These are phyloP conservation scores for Aegilops umbellulata DNA, from an alignment of 176 grass and related monocot species.

Conservation along the genomic window DNA sequence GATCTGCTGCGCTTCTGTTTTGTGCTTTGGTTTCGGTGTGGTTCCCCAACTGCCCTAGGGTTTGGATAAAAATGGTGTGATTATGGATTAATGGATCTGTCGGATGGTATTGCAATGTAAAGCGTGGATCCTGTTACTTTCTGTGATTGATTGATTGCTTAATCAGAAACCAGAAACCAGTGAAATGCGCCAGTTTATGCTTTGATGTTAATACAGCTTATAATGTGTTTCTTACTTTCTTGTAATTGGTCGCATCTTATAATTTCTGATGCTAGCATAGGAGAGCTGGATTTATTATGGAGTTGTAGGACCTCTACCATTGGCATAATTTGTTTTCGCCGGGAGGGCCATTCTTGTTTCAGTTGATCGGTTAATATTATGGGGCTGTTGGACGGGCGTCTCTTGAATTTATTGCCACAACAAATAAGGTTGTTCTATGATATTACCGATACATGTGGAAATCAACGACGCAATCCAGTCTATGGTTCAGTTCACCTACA, in stretches of 20 bases:
- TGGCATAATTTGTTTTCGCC: neutral
- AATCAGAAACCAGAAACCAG: neutral
- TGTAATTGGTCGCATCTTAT: neutral
- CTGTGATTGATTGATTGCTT: neutral
- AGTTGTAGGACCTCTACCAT: neutral
- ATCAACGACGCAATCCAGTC: neutral
- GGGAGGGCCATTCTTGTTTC: neutral
- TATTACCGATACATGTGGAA: neutral
- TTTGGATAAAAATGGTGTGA: slow-evolving; percentile 46
- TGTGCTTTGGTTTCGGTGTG: slow-evolving; percentile 13
- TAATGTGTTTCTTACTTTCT: neutral
- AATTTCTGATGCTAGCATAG: neutral
- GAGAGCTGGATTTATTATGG: neutral
- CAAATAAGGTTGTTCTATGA: neutral
- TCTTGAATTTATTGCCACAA: neutral
- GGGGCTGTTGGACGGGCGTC: neutral
- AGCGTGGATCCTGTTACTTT: neutral
- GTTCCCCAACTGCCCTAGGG: slow-evolving; percentile 26
- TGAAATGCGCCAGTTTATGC: neutral
- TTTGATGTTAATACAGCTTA: neutral
- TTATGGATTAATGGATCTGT: slow-evolving; percentile 36
- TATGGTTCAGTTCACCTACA: neutral
- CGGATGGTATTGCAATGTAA: slow-evolving; percentile 31
- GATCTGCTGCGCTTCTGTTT: neutral
- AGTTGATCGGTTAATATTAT: neutral